A percentile compares a stretch with the other conserved stretches of the same genome.
These are phyloP conservation scores for Linaria vulgaris DNA, from an alignment of 257 asterid genomes.

Conservation along the genomic window DNA sequence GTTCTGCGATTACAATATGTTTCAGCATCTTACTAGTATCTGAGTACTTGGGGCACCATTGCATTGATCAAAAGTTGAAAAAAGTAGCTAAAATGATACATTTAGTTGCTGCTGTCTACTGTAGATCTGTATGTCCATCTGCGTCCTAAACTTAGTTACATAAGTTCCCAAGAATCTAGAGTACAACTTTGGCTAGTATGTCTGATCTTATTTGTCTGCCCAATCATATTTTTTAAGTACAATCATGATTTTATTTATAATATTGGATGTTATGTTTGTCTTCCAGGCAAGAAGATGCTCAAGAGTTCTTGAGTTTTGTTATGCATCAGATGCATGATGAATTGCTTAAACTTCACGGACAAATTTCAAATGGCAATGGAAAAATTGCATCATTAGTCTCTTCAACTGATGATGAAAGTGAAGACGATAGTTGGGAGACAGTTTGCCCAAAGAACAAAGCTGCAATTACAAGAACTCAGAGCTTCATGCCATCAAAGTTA, in stretches of 20 bases:
- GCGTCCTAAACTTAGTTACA: conserved; percentile 16
- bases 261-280: conserved; percentile 22
- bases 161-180: conserved; percentile 14
- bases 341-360: conserved; percentile 75
- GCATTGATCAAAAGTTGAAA: background rate
- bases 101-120: background rate
- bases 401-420: conserved; percentile 57
- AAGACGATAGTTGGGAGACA: conserved; percentile 67
- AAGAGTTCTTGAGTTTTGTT: conserved; percentile 80
- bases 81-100: conserved; percentile 4
- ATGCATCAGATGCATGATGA: conserved; percentile 96
- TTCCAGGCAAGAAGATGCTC: conserved; percentile 90
- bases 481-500: conserved; percentile 68
- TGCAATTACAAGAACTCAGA: conserved; percentile 79
- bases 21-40: background rate
- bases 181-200: conserved; percentile 1
- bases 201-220: conserved; percentile 21
- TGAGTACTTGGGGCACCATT: background rate
- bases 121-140: conserved; percentile 12
- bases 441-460: conserved; percentile 67
- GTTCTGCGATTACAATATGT: conserved; percentile 2
- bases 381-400: conserved; percentile 57
- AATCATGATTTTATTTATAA: conserved; percentile 19
- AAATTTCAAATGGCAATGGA: conserved; percentile 48
- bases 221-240: conserved; percentile 4